A percentile compares a stretch with the other conserved stretches of the same genome.
phyloP scores from a whole-genome alignment of 2,329 filamentous ascomycete species.

The Fragosphaeria purpurea region DNA sequence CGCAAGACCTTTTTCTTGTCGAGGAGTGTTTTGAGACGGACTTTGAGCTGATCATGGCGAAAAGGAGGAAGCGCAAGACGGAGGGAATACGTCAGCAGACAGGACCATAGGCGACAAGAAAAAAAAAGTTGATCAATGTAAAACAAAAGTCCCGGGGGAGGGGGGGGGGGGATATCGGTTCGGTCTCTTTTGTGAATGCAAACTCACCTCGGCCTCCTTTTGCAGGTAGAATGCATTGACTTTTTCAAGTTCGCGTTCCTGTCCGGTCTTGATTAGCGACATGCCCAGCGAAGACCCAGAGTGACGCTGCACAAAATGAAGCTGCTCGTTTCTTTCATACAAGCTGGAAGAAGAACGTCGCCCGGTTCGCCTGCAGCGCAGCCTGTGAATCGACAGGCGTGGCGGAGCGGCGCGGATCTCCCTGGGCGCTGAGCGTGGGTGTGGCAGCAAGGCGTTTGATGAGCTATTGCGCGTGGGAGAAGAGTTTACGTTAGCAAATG shows the following conservation, averaged over 20 bases:
- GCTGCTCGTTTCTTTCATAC: too few relatives aligned
- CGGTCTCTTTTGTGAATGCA: too few relatives aligned
- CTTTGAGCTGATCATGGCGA: conserved; percentile 80
- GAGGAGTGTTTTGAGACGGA: conserved; percentile 80
- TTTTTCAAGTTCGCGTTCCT: conserved; percentile 97
- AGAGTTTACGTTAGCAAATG: conserved; percentile 20
- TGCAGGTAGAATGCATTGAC: conserved; percentile 97
- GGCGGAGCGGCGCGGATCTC: conserved; percentile 42
- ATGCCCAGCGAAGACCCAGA: too few relatives aligned
- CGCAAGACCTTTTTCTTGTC: conserved; percentile 93
- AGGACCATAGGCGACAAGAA: too few relatives aligned
- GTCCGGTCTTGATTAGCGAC: conserved; percentile 27
- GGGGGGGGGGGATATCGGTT: too few relatives aligned
- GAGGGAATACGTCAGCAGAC: not conserved
- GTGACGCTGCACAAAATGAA: too few relatives aligned
- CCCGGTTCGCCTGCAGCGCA: conserved; percentile 90
- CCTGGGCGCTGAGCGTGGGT: conserved; percentile 69
- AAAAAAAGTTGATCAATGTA: not conserved
- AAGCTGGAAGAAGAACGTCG: conserved; percentile 96
- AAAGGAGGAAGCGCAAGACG: too few relatives aligned
- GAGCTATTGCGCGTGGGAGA: conserved; percentile 48
- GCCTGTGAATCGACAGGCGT: conserved; percentile 65
- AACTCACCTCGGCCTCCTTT: conserved; percentile 86
- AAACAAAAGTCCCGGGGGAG: too few relatives aligned
- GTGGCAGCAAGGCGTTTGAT: conserved; percentile 97